Percentiles rank a stretch among this genome's conserved stretches.
These are phyloP conservation scores for Nannochloropsis gaditana DNA, from an alignment of 108 stramenopile genomes.

Conservation along the genomic window DNA sequence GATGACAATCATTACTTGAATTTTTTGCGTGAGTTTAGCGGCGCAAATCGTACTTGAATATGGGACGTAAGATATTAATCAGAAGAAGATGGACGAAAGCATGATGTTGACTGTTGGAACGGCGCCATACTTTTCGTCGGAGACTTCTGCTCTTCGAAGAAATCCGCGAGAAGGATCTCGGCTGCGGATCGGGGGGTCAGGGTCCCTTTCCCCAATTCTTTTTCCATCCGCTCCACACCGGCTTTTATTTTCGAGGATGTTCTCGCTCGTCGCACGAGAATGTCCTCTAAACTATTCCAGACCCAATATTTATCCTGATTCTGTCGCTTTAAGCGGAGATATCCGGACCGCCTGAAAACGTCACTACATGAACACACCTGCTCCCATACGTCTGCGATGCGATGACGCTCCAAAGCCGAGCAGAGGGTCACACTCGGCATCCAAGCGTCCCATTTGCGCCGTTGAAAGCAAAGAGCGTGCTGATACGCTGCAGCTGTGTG, in stretches of 20 bases:
- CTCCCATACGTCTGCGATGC: conserved; percentile 46
- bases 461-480: conserved; percentile 24
- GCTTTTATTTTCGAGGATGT: background rate
- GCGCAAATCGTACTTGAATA: too few species aligned
- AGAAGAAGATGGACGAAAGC: too few species aligned
- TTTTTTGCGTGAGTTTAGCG: too few species aligned
- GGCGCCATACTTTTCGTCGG: too few species aligned
- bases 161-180: conserved; percentile 16
- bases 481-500: conserved; percentile 31
- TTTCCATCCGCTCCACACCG: background rate
- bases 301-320: conserved; percentile 25
- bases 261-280: conserved; percentile 24
- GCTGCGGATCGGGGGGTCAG: conserved; percentile 29
- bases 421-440: conserved; percentile 45
- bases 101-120: too few species aligned
- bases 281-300: conserved; percentile 29
- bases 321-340: conserved; percentile 21
- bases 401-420: conserved; percentile 32
- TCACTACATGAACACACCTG: conserved; percentile 26
- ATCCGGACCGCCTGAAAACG: conserved; percentile 21
- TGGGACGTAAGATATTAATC: too few species aligned
- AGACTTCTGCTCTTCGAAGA: background rate
- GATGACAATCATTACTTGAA: too few species aligned
- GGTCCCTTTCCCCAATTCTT: background rate
- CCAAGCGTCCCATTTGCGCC: conserved; percentile 38